A percentile compares a stretch with the other conserved stretches of the same genome.
These are phyloP conservation scores for Ceratopteris richardii DNA, from an alignment of 75 land plant genomes.

Conservation along the genomic window DNA sequence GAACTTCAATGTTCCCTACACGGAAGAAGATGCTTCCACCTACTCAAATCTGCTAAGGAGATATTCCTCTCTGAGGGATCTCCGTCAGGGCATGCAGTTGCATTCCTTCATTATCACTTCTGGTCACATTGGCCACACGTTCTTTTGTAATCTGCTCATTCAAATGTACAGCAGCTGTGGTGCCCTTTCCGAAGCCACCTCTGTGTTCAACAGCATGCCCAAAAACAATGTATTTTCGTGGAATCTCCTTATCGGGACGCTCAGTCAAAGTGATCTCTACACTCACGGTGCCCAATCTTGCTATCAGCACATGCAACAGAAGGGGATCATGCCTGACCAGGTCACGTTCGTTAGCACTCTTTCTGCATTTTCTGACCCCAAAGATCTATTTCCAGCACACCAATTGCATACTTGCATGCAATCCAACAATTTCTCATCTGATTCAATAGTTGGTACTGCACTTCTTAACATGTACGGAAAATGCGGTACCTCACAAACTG, in stretches of 20 bases:
- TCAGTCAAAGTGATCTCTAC: background rate
- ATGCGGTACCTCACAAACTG: background rate
- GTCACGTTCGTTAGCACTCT: conserved; percentile 3
- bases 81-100: too few relatives aligned
- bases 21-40: too few relatives aligned
- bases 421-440: background rate
- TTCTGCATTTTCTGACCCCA: background rate
- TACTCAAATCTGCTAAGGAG: too few relatives aligned
- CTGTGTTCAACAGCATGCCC: background rate
- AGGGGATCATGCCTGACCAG: conserved; percentile 1
- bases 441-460: conserved; percentile 10
- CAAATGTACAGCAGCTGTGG: conserved; percentile 3
- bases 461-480: conserved; percentile 11
- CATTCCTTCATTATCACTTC: too few relatives aligned
- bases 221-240: background rate
- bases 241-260: background rate
- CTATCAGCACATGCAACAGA: conserved; percentile 1
- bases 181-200: background rate
- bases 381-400: background rate
- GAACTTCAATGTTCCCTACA: too few relatives aligned
- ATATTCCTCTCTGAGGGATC: too few relatives aligned
- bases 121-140: too few relatives aligned
- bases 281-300: background rate
- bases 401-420: conserved; percentile 1
- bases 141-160: background rate